Evolutionary conservation across 2,329 filamentous ascomycete species (phyloP), one percentile per base, ranked within the genome.

Genomic region (Xylaria sp.): DNA sequence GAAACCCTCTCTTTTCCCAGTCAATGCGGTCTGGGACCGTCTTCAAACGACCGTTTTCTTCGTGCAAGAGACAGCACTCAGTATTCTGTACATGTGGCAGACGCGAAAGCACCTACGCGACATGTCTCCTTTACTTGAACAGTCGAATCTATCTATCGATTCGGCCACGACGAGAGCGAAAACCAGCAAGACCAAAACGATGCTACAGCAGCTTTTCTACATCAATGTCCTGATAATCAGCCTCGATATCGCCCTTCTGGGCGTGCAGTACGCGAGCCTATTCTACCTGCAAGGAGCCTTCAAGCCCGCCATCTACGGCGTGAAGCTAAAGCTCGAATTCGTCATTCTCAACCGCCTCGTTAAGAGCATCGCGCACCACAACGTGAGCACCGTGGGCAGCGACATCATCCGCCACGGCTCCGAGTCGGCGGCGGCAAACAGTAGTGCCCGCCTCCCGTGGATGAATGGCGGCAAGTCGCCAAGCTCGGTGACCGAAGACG

Each of bases 201-300:
- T 80, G 28, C 73, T 80, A 18, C 61, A 68, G 15, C 79, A 81
- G 44, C 78, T 83, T 6, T 78, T 83, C 41, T 75, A 75, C 31
- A 77, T 78, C 63, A 82, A 82, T 71, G 6, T 82, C 18, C 73
- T 82, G 54, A 78, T 83, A 62, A 81, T 83, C 66, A 69, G 73
- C 7, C 77, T 83, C 41, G 81, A 83, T 67, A 76, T 79, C 63
- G 76, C 77, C 23, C 74, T 83, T 0, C 76, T 83, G 0, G 80
- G 75, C 6, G 72, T 82, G 13, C 78, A 81, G 67, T 82, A 79
- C 69, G 75, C 78, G 3, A 76, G 77, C 12, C 72, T 78, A 50
- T 82, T 81, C 71, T 79, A 79, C 56, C 67, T 83, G 2, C 79
- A 82, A 58, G 74, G 75, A 1, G 74, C 76, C 3, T 78, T 78